These are phyloP conservation scores for Scorias spongiosa DNA, from an alignment of 2,329 filamentous ascomycete genomes.

Conservation along the genomic window DNA sequence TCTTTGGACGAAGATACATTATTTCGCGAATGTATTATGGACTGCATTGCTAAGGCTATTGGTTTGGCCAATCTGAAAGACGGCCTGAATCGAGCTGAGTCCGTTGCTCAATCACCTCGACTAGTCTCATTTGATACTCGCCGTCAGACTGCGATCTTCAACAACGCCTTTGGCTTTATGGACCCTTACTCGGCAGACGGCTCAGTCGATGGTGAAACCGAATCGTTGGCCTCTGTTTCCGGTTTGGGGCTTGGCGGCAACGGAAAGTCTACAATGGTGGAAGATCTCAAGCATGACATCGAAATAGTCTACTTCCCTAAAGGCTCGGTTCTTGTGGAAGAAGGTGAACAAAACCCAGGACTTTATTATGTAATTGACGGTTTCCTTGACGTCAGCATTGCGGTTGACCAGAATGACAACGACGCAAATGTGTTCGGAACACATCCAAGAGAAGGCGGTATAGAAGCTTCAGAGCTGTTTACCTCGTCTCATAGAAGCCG, in stretches of 20 bases:
- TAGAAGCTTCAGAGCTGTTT: constrained; percentile 20
- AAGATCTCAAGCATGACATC: constrained; percentile 79
- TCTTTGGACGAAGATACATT: constrained; percentile 75
- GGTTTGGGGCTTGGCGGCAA: constrained; percentile 35
- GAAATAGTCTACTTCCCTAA: constrained; percentile 97
- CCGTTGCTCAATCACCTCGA: constrained; percentile 71
- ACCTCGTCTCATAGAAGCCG: constrained; percentile 5
- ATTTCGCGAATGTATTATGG: constrained; percentile 78
- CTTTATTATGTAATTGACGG: constrained; percentile 96
- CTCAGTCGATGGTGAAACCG: constrained; percentile 66
- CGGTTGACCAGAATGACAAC: constrained; percentile 47
- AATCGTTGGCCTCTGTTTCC: constrained; percentile 52
- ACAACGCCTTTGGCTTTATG: constrained; percentile 51
- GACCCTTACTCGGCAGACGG: constrained; percentile 9
- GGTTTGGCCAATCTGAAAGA: constrained; percentile 59
- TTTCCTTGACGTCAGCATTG: constrained; percentile 86
- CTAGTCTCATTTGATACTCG: constrained; percentile 72
- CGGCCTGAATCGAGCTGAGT: constrained; percentile 51
- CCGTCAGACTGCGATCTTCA: constrained; percentile 64
- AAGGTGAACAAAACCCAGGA: constrained; percentile 91
- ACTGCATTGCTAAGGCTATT: constrained; percentile 91
- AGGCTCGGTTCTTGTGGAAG: constrained; percentile 84
- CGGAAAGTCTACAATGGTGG: constrained; percentile 48
- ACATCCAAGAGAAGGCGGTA: constrained; percentile 18
- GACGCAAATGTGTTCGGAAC: constrained; percentile 30